Percentiles rank a stretch among this genome's conserved stretches.
Evolutionary conservation across 345 rosid species (phyloP).

Genomic region (Eucalyptus urophylla): DNA sequence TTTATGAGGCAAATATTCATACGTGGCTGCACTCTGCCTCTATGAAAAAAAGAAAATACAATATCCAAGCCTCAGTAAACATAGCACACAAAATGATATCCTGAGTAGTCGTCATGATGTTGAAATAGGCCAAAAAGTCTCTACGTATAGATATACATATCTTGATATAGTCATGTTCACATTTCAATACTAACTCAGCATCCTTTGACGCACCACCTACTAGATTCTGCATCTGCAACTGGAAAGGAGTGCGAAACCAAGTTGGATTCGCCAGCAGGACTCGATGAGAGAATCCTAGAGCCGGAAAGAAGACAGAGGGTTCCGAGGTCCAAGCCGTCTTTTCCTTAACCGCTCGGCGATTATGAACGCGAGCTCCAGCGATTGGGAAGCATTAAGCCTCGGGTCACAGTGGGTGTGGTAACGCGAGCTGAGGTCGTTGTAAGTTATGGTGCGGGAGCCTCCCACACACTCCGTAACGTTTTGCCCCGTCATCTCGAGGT

Average conservation of each 20-base stretch:
- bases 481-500: slow-evolving; percentile 29
- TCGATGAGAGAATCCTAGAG: not conserved
- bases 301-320: not conserved
- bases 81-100: not conserved
- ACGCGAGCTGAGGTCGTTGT: slow-evolving; percentile 17
- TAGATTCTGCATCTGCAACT: not conserved
- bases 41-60: not conserved
- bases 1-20: not conserved
- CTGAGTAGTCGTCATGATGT: not conserved
- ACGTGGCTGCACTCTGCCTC: not conserved
- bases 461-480: slow-evolving; percentile 26
- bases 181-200: not conserved
- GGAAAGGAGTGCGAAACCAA: not conserved
- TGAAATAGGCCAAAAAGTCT: not conserved
- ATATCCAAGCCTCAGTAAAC: not conserved
- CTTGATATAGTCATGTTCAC: not conserved
- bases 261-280: not conserved
- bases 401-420: slow-evolving; percentile 34
- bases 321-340: not conserved
- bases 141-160: not conserved
- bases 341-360: slow-evolving; percentile 19
- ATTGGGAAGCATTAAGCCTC: slow-evolving; percentile 26
- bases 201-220: not conserved
- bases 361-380: slow-evolving; percentile 24
- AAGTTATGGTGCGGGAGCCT: slow-evolving; percentile 24